phyloP scores from a whole-genome alignment of 495 filamentous ascomycete species.

The Neurospora sp. region DNA sequence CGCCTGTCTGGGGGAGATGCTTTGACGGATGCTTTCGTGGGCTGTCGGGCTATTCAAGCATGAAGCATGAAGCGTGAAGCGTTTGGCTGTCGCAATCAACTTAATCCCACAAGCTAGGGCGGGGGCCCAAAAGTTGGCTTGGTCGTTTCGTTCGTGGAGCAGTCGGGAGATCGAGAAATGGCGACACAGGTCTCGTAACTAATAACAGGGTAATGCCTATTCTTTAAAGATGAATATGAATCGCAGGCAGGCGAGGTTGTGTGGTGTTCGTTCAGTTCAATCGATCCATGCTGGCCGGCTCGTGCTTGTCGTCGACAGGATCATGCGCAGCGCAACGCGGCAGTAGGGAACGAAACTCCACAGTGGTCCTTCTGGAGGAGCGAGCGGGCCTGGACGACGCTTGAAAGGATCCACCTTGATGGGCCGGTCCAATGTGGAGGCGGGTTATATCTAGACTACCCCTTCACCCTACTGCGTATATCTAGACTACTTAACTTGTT shows the following conservation, averaged over 20 bases:
- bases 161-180: background rate
- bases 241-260: background rate
- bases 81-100: background rate
- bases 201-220: background rate
- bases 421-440: background rate
- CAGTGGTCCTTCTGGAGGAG: background rate
- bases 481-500: too few relatives aligned
- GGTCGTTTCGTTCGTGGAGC: background rate
- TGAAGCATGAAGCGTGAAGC: background rate
- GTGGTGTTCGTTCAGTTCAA: background rate
- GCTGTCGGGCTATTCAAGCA: background rate
- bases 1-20: background rate
- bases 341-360: background rate
- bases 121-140: background rate
- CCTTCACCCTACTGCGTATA: too few relatives aligned
- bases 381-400: background rate
- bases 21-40: background rate
- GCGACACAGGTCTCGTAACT: background rate
- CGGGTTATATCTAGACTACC: too few relatives aligned
- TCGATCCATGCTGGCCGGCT: background rate
- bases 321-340: background rate
- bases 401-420: background rate
- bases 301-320: background rate
- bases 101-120: background rate
- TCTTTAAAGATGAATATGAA: background rate